Evolutionary conservation across 106 monocot species (phyloP).

Genomic region (Chionographis japonica): DNA sequence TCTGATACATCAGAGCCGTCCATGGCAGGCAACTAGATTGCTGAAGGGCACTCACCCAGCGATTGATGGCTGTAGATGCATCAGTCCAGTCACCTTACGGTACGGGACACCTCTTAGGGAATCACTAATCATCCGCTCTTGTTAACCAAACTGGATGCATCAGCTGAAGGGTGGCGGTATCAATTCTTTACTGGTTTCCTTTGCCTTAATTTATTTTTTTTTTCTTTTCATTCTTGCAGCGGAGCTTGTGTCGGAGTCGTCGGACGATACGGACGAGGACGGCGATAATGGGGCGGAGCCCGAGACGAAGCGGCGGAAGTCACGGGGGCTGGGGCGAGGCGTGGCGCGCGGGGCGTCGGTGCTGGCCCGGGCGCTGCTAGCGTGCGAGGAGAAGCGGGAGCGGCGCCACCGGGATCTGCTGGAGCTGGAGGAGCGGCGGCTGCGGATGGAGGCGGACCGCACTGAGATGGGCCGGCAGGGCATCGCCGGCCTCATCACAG

Average conservation of each 20-base stretch:
- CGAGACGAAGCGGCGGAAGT: constrained; percentile 25
- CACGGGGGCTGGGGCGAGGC: constrained; percentile 41
- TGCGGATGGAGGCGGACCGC: constrained; percentile 58
- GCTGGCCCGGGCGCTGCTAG: constrained; percentile 58
- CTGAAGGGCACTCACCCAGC: too few relatives aligned
- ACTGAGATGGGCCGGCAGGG: constrained; percentile 61
- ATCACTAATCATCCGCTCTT: too few relatives aligned
- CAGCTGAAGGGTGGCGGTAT: too few relatives aligned
- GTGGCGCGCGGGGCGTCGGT: constrained; percentile 62
- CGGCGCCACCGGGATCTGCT: constrained; percentile 70
- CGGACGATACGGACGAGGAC: constrained; percentile 21
- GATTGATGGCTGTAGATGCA: too few relatives aligned
- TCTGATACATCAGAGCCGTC: too few relatives aligned
- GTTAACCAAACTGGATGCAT: too few relatives aligned
- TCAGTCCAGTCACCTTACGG: too few relatives aligned
- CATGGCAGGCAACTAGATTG: too few relatives aligned
- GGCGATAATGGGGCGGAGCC: constrained; percentile 12
- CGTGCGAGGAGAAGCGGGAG: constrained; percentile 80
- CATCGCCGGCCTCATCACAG: constrained; percentile 51
- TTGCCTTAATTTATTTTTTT: background rate
- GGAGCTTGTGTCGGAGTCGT: constrained; percentile 33
- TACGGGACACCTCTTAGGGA: too few relatives aligned
- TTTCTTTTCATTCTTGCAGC: background rate
- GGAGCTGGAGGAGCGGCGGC: constrained; percentile 73
- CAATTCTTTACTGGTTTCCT: too few relatives aligned